Conservation (phyloP, 257 asterid species). For the Nicotiana knightiana region DNA sequence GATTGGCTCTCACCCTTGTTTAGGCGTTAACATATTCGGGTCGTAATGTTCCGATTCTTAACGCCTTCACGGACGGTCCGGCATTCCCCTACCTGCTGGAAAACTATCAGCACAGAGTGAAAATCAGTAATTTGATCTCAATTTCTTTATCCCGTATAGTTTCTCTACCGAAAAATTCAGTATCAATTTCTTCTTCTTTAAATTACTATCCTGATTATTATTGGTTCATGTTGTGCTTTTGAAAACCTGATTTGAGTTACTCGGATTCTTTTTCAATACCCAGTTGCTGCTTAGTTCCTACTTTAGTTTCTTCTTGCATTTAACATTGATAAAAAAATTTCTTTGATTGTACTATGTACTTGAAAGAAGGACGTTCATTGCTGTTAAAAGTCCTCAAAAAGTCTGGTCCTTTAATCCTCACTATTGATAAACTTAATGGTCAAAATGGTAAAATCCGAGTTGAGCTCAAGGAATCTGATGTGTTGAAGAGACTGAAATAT, state of each 20-base stretch:
- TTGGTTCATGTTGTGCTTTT: neutral
- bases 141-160: neutral
- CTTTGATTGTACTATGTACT: conserved; percentile 28
- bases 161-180: neutral
- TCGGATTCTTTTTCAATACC: neutral
- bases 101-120: neutral
- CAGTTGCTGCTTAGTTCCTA: neutral
- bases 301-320: neutral
- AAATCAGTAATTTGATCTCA: neutral
- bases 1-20: too few species aligned
- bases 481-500: conserved; percentile 41
- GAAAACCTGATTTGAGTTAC: neutral
- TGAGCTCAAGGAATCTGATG: conserved; percentile 49
- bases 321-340: neutral
- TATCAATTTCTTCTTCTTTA: neutral
- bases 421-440: conserved; percentile 9
- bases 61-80: neutral
- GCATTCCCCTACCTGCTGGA: neutral
- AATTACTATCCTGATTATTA: neutral
- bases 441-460: conserved; percentile 20
- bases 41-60: neutral
- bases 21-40: neutral
- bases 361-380: conserved; percentile 68
- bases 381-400: conserved; percentile 57
- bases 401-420: conserved; percentile 54